Conservation (phyloP, 345 rosid species). For the Pugionium cornutum region DNA sequence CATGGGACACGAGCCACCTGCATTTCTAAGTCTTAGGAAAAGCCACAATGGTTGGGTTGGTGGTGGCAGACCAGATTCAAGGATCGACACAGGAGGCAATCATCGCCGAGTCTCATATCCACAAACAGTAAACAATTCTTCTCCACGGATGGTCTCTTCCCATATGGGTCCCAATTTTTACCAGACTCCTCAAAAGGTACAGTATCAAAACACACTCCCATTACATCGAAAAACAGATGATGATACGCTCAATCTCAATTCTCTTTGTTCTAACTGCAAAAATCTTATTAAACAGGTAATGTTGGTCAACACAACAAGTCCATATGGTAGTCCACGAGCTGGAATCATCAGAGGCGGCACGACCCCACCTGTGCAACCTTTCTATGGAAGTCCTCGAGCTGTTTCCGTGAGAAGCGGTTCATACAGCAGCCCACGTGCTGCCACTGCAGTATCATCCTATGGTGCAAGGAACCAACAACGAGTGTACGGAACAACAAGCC, state of each 20-base stretch:
- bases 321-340: slow-evolving; percentile 34
- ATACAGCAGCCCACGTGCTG: slow-evolving; percentile 17
- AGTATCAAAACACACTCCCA: slow-evolving; percentile 8
- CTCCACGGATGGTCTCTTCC: slow-evolving; percentile 46
- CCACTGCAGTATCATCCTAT: slow-evolving; percentile 2
- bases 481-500: slow-evolving; percentile 33
- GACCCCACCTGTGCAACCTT: slow-evolving; percentile 14
- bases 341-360: slow-evolving; percentile 10
- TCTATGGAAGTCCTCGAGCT: slow-evolving; percentile 31
- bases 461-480: slow-evolving; percentile 40
- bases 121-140: slow-evolving; percentile 44
- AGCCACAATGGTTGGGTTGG: slow-evolving; percentile 52
- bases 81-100: slow-evolving; percentile 44
- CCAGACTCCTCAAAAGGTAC: slow-evolving; percentile 53
- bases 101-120: slow-evolving; percentile 57
- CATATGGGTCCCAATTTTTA: slow-evolving; percentile 41
- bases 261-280: slow-evolving; percentile 10
- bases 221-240: no score
- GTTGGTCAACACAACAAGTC: slow-evolving; percentile 32
- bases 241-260: not conserved
- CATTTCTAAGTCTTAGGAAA: slow-evolving; percentile 44
- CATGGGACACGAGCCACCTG: slow-evolving; percentile 53
- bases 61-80: slow-evolving; percentile 43
- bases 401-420: slow-evolving; percentile 20
- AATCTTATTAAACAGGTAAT: slow-evolving; percentile 23